Percentiles rank a stretch among this genome's conserved stretches.
These are phyloP conservation scores for Thraustochytrium aureum DNA, from an alignment of 352 stramenopile genomes.

Conservation along the genomic window DNA sequence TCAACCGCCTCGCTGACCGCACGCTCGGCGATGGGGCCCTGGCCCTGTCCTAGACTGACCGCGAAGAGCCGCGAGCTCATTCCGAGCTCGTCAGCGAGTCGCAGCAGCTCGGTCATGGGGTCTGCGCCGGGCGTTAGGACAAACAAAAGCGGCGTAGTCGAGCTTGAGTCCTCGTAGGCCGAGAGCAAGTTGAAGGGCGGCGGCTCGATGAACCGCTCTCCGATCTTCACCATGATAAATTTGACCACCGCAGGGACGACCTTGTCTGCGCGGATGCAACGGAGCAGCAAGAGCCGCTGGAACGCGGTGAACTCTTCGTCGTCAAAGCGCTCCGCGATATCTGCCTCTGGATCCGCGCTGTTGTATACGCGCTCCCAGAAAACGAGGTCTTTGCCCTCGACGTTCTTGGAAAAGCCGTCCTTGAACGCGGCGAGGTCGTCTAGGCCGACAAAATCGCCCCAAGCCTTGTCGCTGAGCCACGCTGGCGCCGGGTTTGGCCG, in stretches of 20 bases:
- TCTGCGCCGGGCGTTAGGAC: constrained; percentile 90
- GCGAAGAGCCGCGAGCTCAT: constrained; percentile 88
- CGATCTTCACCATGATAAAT: constrained; percentile 76
- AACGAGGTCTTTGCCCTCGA: constrained; percentile 58
- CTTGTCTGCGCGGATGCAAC: constrained; percentile 86
- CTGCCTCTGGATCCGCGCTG: constrained; percentile 72
- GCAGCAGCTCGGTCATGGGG: constrained; percentile 89
- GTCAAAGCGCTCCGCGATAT: constrained; percentile 64
- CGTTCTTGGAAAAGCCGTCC: constrained; percentile 37
- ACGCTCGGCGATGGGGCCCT: constrained; percentile 84
- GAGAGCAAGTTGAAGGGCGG: constrained; percentile 87
- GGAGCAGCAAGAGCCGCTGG: constrained; percentile 81
- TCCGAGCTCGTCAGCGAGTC: constrained; percentile 80
- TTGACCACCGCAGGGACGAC: constrained; percentile 82
- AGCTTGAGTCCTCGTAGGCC: constrained; percentile 87
- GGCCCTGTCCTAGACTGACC: constrained; percentile 90
- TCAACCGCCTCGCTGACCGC: constrained; percentile 84
- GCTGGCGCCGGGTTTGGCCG: constrained; percentile 64
- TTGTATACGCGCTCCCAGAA: constrained; percentile 68
- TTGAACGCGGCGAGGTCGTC: constrained; percentile 51
- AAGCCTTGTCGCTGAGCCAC: constrained; percentile 79
- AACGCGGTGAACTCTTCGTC: constrained; percentile 72
- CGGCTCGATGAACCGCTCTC: constrained; percentile 85
- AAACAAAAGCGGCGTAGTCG: constrained; percentile 92
- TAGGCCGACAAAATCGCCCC: constrained; percentile 75